Evolutionary conservation across 176 grass and related monocot genomes (phyloP).

Genomic region (Alloteropsis semialata): DNA sequence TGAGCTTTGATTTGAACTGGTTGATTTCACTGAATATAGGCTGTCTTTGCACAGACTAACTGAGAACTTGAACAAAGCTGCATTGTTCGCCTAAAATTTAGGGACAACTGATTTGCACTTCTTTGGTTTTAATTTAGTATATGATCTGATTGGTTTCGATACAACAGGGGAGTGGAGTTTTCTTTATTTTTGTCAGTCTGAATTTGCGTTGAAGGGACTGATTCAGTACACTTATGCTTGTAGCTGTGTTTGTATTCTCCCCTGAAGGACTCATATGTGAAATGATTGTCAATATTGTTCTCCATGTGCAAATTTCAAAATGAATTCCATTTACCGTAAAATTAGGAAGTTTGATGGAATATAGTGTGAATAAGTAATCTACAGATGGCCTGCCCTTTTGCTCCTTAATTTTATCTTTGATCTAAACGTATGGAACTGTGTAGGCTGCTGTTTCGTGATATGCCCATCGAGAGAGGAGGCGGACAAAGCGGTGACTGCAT

Average conservation of each 20-base stretch:
- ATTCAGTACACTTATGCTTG: not conserved
- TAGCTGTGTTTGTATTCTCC: not conserved
- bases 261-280: not conserved
- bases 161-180: not conserved
- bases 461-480: conserved; percentile 89
- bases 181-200: conserved; percentile 17
- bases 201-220: not conserved
- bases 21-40: not conserved
- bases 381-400: not conserved
- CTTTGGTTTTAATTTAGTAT: not conserved
- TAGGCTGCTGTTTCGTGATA: conserved; percentile 86
- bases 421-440: conserved; percentile 16
- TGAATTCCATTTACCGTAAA: not conserved
- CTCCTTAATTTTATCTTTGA: conserved; percentile 15
- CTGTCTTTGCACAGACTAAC: conserved; percentile 10
- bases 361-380: conserved; percentile 7
- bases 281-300: not conserved
- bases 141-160: not conserved
- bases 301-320: not conserved
- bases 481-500: conserved; percentile 91
- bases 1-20: conserved; percentile 8
- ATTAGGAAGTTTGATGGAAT: not conserved
- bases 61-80: conserved; percentile 11
- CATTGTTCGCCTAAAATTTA: not conserved
- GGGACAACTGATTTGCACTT: not conserved